Conservation (phyloP, 495 filamentous ascomycete species). For the Chaetomium tenue region DNA sequence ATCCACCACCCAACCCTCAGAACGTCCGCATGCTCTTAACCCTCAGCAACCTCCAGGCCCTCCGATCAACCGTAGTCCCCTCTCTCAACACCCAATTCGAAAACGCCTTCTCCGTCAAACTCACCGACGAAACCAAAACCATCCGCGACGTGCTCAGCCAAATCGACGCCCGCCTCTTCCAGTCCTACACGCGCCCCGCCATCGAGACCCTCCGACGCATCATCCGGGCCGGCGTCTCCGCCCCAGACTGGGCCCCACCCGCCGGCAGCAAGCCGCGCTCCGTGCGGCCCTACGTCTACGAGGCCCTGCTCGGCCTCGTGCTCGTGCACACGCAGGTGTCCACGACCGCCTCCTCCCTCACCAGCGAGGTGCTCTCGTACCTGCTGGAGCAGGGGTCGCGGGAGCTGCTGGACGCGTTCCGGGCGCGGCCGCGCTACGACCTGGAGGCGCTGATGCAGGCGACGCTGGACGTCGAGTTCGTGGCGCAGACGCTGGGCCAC, state of each 20-base stretch:
- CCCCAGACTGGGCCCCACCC: constrained; percentile 66
- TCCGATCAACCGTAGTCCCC: constrained; percentile 74
- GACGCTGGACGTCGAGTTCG: constrained; percentile 93
- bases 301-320: constrained; percentile 75
- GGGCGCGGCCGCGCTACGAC: constrained; percentile 61
- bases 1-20: constrained; percentile 46
- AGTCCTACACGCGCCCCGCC: constrained; percentile 79
- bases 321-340: constrained; percentile 88
- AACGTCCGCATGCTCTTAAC: constrained; percentile 91
- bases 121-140: constrained; percentile 86
- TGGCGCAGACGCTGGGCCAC: constrained; percentile 83
- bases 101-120: constrained; percentile 79
- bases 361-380: constrained; percentile 70
- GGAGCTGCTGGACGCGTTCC: constrained; percentile 70
- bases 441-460: constrained; percentile 91
- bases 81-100: constrained; percentile 85
- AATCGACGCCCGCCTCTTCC: constrained; percentile 85
- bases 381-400: constrained; percentile 73
- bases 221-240: constrained; percentile 67
- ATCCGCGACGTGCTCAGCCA: constrained; percentile 85
- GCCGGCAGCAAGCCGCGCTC: constrained; percentile 62
- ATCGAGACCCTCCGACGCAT: constrained; percentile 59
- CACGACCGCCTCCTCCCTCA: constrained; percentile 71
- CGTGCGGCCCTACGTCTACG: constrained; percentile 85
- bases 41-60: constrained; percentile 78